A percentile compares a stretch with the other conserved stretches of the same genome.
Conservation (phyloP, 1,139 yeast genomes). For the Diutina ranongensis region DNA sequence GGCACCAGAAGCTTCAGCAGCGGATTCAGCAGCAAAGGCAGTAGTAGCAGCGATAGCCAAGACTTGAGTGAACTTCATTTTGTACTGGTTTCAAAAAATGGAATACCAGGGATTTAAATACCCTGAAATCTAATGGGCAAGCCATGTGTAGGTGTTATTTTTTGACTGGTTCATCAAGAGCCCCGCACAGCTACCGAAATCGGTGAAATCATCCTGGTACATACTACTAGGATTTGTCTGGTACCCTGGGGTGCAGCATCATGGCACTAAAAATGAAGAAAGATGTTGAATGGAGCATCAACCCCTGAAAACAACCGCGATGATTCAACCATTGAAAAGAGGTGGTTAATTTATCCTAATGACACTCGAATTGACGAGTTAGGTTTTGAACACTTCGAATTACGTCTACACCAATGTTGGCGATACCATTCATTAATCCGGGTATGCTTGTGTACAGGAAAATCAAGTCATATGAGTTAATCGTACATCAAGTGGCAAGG, state of each 20-base stretch:
- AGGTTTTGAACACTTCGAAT: not conserved
- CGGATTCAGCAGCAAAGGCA: not conserved
- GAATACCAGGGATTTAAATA: not conserved
- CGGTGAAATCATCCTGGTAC: too few species aligned
- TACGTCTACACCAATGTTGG: too few species aligned
- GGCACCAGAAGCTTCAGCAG: not conserved
- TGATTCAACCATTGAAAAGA: too few species aligned
- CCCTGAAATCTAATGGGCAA: not conserved
- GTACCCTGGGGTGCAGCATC: too few species aligned
- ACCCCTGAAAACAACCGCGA: too few species aligned
- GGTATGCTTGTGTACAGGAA: not conserved
- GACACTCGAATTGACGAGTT: too few species aligned
- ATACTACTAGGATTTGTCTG: too few species aligned
- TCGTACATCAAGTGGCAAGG: not conserved
- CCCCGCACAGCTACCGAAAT: not conserved
- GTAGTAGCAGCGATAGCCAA: constrained; percentile 5
- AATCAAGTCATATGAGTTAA: not conserved
- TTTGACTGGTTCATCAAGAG: not conserved
- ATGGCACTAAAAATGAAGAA: too few species aligned
- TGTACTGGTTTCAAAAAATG: not conserved
- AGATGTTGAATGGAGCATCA: too few species aligned
- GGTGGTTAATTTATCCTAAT: too few species aligned
- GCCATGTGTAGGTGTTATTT: not conserved
- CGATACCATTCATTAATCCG: too few species aligned
- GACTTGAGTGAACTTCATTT: constrained; percentile 5